A percentile compares a stretch with the other conserved stretches of the same genome.
phyloP scores from a whole-genome alignment of 1,139 yeast species.

The Lipomyces yarrowii region DNA sequence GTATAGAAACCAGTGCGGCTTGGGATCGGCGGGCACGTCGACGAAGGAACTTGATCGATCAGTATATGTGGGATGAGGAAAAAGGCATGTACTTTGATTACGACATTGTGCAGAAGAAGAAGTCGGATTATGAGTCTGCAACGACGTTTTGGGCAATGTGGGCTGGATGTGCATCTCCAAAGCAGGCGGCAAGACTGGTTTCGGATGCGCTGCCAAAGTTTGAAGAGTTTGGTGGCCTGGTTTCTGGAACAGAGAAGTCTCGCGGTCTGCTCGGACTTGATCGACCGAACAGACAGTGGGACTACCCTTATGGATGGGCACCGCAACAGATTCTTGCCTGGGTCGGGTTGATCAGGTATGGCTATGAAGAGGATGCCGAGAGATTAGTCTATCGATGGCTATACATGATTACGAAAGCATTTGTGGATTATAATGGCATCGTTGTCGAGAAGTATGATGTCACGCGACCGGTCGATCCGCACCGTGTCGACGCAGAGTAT shows the following conservation, averaged over 20 bases:
- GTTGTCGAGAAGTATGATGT: conserved; percentile 97
- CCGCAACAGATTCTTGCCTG: conserved; percentile 96
- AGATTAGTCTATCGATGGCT: conserved; percentile 87
- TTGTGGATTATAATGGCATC: conserved; percentile 91
- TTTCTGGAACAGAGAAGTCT: conserved; percentile 77
- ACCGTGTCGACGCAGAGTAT: conserved; percentile 91
- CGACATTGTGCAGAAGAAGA: conserved; percentile 60
- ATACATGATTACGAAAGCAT: conserved; percentile 84
- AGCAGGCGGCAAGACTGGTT: conserved; percentile 73
- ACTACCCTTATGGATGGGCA: conserved; percentile 98
- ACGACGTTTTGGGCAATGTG: conserved; percentile 93
- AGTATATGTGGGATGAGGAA: conserved; percentile 82
- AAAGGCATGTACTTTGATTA: conserved; percentile 84
- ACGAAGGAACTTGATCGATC: conserved; percentile 62
- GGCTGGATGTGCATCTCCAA: conserved; percentile 71
- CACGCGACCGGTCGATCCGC: conserved; percentile 80
- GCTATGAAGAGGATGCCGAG: conserved; percentile 64
- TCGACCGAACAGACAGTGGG: conserved; percentile 95
- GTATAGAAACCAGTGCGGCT: conserved; percentile 52
- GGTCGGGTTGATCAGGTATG: conserved; percentile 80
- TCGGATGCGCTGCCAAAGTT: conserved; percentile 64
- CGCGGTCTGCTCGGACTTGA: conserved; percentile 71
- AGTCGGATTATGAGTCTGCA: conserved; percentile 77
- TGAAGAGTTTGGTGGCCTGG: conserved; percentile 88
- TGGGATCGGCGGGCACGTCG: conserved; percentile 64